These are phyloP conservation scores for Ascomycota sp. DNA, from an alignment of 2,329 filamentous ascomycete species.

Conservation along the genomic window DNA sequence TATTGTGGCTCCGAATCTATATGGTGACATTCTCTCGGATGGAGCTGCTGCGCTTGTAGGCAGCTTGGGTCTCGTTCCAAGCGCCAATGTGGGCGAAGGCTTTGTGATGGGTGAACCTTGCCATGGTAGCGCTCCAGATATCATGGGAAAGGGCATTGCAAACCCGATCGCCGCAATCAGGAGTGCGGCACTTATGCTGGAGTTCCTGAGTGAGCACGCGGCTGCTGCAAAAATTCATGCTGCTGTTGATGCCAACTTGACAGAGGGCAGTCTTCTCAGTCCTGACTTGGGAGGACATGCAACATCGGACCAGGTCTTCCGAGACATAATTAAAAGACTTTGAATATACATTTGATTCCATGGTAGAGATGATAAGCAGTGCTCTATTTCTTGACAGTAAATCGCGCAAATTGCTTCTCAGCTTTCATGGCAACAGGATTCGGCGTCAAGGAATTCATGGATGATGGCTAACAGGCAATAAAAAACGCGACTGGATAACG, in stretches of 20 bases:
- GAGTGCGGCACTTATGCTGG: slow-evolving; percentile 83
- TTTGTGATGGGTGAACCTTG: slow-evolving; percentile 97
- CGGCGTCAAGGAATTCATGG: too few species aligned
- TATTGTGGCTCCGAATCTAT: slow-evolving; percentile 91
- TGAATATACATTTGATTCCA: background rate
- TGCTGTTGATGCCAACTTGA: slow-evolving; percentile 77
- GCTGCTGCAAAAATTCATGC: slow-evolving; percentile 81
- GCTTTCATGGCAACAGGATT: too few species aligned
- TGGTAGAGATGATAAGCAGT: too few species aligned
- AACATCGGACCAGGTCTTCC: slow-evolving; percentile 66
- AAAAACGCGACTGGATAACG: too few species aligned
- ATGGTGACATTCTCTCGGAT: slow-evolving; percentile 92
- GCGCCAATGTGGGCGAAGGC: slow-evolving; percentile 80
- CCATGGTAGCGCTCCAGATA: slow-evolving; percentile 90
- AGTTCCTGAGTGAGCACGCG: slow-evolving; percentile 74
- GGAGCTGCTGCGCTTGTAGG: slow-evolving; percentile 88
- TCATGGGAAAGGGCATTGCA: slow-evolving; percentile 77
- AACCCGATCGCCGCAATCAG: slow-evolving; percentile 92
- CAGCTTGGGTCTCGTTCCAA: slow-evolving; percentile 77
- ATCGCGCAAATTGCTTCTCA: too few species aligned
- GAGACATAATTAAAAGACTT: slow-evolving; percentile 39
- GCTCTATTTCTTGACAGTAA: too few species aligned
- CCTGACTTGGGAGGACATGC: slow-evolving; percentile 82
- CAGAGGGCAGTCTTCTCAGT: slow-evolving; percentile 61
- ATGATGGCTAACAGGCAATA: too few species aligned